Evolutionary conservation across 768 basidiomycete species (phyloP), one percentile per base, ranked within the genome.

Genomic region (Phlebiopsis gigantea): DNA sequence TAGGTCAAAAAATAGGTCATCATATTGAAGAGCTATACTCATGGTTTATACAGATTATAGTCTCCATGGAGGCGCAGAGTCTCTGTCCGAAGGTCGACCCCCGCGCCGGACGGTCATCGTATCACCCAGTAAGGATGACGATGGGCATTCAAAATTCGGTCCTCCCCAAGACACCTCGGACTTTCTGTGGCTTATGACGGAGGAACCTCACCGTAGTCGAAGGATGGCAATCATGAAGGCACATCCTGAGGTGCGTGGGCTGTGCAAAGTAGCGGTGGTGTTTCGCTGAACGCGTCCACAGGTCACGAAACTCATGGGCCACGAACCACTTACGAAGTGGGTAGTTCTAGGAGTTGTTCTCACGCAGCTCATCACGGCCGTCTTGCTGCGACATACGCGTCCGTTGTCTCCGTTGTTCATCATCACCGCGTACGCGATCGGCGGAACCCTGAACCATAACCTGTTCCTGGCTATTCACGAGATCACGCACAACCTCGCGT

Each of bases 391-490:
- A 6, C 72, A 85, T 65, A 83, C 82, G 3, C 78, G 80, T 26
- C 84, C 91, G 0, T 69, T 85, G 48, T 93, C 90, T 2, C 80
- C 78, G 21, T 64, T 75, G 47, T 98, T 97, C 72, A 66, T 98
- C 56, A 61, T 87, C 57, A 76, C 77, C 12, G 93, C 96, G 0
- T 98, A 98, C 68, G 77, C 73, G 14, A 79, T 98, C 48, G 97
- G 97, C 1, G 97, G 93, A 2, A 98, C 96, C 0, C 88, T 89
- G 7, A 99, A 98, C 72, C 97, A 99, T 70, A 99, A 98, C 69
- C 79, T 96, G 39, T 99, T 99, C 73, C 82, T 99, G 47, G 93
- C 97, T 43, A 97, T 99, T 53, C 97, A 99, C 68, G 97, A 99
- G 68, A 97, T 99, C 59, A 97, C 95, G 1, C 97, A 99, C 70